Base-by-base conservation (phyloP, 192 early-diverging fungal species). In the Lobosporangium transversale region DNA sequence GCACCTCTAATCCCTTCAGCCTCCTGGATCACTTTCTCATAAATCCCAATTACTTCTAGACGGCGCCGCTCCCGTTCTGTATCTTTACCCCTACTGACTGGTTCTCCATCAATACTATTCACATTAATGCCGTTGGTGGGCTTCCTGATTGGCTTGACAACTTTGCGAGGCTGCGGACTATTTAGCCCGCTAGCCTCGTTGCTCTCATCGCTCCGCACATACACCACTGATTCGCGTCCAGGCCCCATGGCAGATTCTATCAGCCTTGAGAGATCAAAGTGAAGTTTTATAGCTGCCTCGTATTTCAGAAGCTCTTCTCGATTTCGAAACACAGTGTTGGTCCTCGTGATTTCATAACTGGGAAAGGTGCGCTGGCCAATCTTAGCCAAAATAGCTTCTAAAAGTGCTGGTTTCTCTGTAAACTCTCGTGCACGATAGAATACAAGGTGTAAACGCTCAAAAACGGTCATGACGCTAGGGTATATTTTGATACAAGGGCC, bases 391-490 rank as follows among this genome's bases (percentile, higher is more conserved):
- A 84, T 84, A 1, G 83, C 70, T 10, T 75, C 58, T 1, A 67
- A 15, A n/a, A 84, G 71, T 3, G 61, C 64, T 14, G 70, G 74
- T 18, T 48, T 33, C 2, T 68, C 71, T 0, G 49, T 26, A 15
- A 70, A 58, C 33, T 68, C 57, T 27, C 44, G 53, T 3, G 66
- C 23, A 9, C 83, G 59, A 43, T 84, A 79, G 49, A 80, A 84
- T 8, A 84, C 69, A 8, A 82, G 61, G 23, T 82, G 80, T 0
- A 84, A 50, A n/a, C 81, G 68, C 29, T 81, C 71, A 55, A 82
- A 84, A 2, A 80, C 36, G 14, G 56, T 67, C 17, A 62, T 62
- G 9, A 62, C 11, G 18, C 56, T 8, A 21, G 63, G 57, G 62
- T 71, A 64, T 44, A 84, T 66, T 54, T 70, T 76, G 12, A 84